Percentiles rank a stretch among this genome's conserved stretches.
Evolutionary conservation across 129 eudicot genomes (phyloP).

Genomic region (Smallanthus sonchifolius): DNA sequence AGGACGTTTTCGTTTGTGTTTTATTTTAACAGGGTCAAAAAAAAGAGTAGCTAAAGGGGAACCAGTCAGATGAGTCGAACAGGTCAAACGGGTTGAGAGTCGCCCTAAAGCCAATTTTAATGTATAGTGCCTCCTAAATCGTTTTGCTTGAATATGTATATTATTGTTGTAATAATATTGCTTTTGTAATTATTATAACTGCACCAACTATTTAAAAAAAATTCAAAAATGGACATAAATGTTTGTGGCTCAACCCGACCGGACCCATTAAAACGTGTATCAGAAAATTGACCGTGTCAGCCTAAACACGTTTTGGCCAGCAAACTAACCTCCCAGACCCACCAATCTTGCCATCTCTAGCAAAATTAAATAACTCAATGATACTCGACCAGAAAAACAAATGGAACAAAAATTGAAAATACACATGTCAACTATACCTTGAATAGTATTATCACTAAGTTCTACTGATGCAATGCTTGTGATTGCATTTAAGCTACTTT

Average conservation of each 20-base stretch:
- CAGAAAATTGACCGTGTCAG: neutral
- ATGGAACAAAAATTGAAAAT: neutral
- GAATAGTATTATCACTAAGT: slow-evolving; percentile 31
- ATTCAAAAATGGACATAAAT: neutral
- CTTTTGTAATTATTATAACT: neutral
- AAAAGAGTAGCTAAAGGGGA: neutral
- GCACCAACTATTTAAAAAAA: neutral
- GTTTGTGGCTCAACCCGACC: neutral
- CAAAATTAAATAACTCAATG: neutral
- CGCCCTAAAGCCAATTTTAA: neutral
- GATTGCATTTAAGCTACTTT: slow-evolving; percentile 58
- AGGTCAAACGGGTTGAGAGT: neutral
- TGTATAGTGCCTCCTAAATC: neutral
- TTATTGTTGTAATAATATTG: neutral
- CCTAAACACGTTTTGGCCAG: neutral
- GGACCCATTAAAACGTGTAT: neutral
- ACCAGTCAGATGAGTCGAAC: neutral
- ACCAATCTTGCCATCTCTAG: neutral
- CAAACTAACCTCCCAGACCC: neutral
- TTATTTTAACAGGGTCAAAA: neutral
- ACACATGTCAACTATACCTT: slow-evolving; percentile 40
- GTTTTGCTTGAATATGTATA: neutral
- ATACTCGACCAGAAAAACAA: neutral
- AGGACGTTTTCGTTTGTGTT: neutral
- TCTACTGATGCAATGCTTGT: slow-evolving; percentile 75